A percentile compares a stretch with the other conserved stretches of the same genome.
Evolutionary conservation across 1,284 basidiomycete genomes (phyloP).

Genomic region (Puccinia polysora): DNA sequence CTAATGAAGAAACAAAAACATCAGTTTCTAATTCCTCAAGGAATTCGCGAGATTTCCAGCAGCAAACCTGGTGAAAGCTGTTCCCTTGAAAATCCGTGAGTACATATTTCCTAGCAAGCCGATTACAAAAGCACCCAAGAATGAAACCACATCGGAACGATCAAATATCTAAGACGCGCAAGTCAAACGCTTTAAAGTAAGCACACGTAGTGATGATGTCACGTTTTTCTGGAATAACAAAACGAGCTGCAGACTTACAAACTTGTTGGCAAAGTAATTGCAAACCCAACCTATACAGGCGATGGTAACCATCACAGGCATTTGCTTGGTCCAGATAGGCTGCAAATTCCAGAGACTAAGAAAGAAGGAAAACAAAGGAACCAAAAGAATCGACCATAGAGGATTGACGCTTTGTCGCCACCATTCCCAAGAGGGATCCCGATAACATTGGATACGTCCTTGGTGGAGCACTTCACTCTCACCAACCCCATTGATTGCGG

Average conservation of each 20-base stretch:
- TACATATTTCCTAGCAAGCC: constrained; percentile 77
- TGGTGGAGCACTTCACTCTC: constrained; percentile 49
- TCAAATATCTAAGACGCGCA: constrained; percentile 65
- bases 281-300: constrained; percentile 66
- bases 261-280: constrained; percentile 55
- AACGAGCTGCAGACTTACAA: constrained; percentile 20
- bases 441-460: constrained; percentile 61
- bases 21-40: not conserved
- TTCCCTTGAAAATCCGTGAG: constrained; percentile 77
- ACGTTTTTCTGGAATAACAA: not conserved
- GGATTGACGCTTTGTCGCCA: constrained; percentile 70
- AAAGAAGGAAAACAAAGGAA: constrained; percentile 71
- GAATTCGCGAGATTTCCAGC: not conserved
- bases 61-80: constrained; percentile 82
- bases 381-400: constrained; percentile 71
- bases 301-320: constrained; percentile 78
- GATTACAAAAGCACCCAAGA: constrained; percentile 79
- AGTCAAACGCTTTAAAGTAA: no score
- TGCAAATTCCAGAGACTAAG: constrained; percentile 72
- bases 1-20: not conserved
- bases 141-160: constrained; percentile 73
- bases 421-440: constrained; percentile 65
- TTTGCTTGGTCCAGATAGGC: constrained; percentile 65
- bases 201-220: not conserved
- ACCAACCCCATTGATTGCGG: constrained; percentile 50